Conservation (phyloP, 1,284 basidiomycete species). For the Ganoderma resinaceum region DNA sequence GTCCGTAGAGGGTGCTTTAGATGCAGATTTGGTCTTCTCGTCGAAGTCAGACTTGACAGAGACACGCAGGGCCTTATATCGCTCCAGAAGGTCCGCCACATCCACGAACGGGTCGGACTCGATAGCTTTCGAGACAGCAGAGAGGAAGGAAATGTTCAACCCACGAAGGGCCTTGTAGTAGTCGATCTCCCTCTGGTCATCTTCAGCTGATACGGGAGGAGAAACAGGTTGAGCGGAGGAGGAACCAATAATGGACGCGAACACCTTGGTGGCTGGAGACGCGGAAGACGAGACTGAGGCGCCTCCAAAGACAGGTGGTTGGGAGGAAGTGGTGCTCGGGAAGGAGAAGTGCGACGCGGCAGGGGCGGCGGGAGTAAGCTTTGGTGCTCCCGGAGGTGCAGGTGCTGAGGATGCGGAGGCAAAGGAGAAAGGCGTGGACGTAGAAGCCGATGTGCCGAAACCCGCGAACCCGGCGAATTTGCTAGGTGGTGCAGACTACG, state of each 20-base stretch:
- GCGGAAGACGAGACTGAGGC: conserved; percentile 38
- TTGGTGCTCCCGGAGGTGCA: conserved; percentile 20
- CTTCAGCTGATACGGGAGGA: conserved; percentile 31
- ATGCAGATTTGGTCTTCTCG: conserved; percentile 39
- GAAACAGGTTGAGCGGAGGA: conserved; percentile 20
- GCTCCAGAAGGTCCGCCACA: conserved; percentile 63
- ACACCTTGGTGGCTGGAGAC: conserved; percentile 45
- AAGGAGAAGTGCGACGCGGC: conserved; percentile 38
- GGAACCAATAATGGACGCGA: conserved; percentile 40
- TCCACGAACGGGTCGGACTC: conserved; percentile 83
- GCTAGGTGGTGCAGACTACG: conserved; percentile 22
- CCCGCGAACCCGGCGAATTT: conserved; percentile 57
- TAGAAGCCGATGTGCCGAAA: conserved; percentile 47
- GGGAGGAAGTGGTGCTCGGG: conserved; percentile 23
- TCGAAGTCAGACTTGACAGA: conserved; percentile 67
- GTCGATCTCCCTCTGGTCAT: conserved; percentile 48
- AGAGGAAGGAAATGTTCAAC: conserved; percentile 77
- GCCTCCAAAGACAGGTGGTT: conserved; percentile 19
- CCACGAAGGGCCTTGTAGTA: conserved; percentile 84
- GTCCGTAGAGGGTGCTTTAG: conserved; percentile 9
- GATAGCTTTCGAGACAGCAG: conserved; percentile 66
- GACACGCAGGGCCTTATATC: conserved; percentile 68
- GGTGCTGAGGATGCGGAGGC: conserved; percentile 18
- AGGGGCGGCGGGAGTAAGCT: conserved; percentile 21
- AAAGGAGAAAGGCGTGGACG: conserved; percentile 31